Conservation (phyloP, 2,329 filamentous ascomycete species). For the Atkinsonella hypoxylon region DNA sequence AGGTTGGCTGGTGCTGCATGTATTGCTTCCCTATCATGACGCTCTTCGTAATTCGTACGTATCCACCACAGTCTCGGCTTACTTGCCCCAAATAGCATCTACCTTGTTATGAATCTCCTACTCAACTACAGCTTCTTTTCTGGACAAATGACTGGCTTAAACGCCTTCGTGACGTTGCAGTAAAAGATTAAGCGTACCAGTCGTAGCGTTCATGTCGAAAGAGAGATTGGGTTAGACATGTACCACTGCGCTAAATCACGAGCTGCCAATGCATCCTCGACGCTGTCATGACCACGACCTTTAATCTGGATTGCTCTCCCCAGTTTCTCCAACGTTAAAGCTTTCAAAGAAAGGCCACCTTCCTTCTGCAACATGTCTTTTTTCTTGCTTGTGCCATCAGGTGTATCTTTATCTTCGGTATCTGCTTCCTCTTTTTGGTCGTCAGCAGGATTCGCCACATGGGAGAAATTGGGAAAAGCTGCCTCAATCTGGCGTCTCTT, state of each 20-base stretch:
- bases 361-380: slow-evolving; percentile 2
- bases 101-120: not conserved
- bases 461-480: not conserved
- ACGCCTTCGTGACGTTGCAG: not conserved
- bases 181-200: no score
- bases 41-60: not conserved
- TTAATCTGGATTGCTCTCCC: slow-evolving; percentile 26
- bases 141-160: not conserved
- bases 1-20: no score
- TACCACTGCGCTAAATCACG: slow-evolving; percentile 30
- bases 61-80: not conserved
- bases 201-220: not conserved
- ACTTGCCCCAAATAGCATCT: not conserved
- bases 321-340: slow-evolving; percentile 23
- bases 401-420: not conserved
- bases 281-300: slow-evolving; percentile 26
- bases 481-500: slow-evolving; percentile 7
- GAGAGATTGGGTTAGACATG: slow-evolving; percentile 8
- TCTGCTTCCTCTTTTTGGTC: slow-evolving; percentile 5
- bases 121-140: not conserved
- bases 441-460: slow-evolving; percentile 1
- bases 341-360: slow-evolving; percentile 26
- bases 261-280: slow-evolving; percentile 32
- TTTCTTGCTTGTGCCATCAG: not conserved
- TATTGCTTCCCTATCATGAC: no score